These are phyloP conservation scores for Aspergillus quadrilineatus DNA, from an alignment of 2,329 filamentous ascomycete species.

Conservation along the genomic window DNA sequence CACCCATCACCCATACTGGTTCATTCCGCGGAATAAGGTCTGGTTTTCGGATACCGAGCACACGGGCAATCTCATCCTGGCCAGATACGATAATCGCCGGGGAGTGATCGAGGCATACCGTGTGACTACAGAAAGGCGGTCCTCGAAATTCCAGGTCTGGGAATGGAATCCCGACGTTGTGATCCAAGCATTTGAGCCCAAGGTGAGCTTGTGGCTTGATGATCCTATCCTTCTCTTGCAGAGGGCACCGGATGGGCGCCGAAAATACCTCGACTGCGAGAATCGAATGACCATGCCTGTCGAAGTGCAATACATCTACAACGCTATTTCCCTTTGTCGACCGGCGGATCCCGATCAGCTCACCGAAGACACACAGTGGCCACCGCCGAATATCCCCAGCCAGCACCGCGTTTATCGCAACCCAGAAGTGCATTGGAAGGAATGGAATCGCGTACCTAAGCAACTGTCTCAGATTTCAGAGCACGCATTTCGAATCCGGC, in stretches of 20 bases:
- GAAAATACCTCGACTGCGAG: slow-evolving; percentile 39
- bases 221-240: slow-evolving; percentile 66
- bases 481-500: slow-evolving; percentile 69
- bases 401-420: slow-evolving; percentile 56
- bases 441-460: slow-evolving; percentile 51
- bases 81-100: slow-evolving; percentile 70
- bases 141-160: slow-evolving; percentile 62
- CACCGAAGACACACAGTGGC: slow-evolving; percentile 66
- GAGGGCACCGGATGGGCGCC: slow-evolving; percentile 23
- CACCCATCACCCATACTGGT: slow-evolving; percentile 79
- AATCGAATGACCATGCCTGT: slow-evolving; percentile 56
- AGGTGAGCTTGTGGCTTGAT: slow-evolving; percentile 69
- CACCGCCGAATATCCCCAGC: slow-evolving; percentile 68
- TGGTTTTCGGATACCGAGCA: slow-evolving; percentile 80
- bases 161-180: slow-evolving; percentile 62
- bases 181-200: slow-evolving; percentile 71
- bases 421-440: slow-evolving; percentile 45
- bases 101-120: slow-evolving; percentile 80
- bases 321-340: slow-evolving; percentile 67
- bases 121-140: slow-evolving; percentile 64
- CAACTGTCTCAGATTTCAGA: slow-evolving; percentile 63
- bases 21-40: slow-evolving; percentile 73
- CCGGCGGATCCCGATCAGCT: slow-evolving; percentile 41
- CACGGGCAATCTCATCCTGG: slow-evolving; percentile 71
- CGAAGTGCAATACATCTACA: slow-evolving; percentile 56